Conservation (phyloP, 768 basidiomycete genomes). For the Mycena chlorophos region DNA sequence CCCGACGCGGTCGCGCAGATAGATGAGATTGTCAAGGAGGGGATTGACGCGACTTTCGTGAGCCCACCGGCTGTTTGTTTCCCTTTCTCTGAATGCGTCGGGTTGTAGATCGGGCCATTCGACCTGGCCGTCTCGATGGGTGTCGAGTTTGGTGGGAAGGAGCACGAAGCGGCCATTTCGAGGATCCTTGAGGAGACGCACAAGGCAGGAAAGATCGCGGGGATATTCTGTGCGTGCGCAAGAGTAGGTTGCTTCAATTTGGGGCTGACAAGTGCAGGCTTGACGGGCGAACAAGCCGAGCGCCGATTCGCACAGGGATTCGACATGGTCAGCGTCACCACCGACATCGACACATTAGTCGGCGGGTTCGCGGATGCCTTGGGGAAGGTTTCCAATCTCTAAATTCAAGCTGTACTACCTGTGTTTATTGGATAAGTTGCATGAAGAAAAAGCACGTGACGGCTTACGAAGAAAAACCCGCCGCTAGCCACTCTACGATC, state of each 20-base stretch:
- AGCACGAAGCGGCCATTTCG: conserved; percentile 24
- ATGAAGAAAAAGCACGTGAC: too few species aligned
- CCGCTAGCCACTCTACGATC: neutral
- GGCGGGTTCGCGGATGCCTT: conserved; percentile 23
- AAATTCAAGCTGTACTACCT: too few species aligned
- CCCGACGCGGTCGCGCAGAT: conserved; percentile 25
- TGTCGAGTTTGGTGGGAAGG: conserved; percentile 23
- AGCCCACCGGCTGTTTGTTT: neutral
- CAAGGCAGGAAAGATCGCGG: conserved; percentile 26
- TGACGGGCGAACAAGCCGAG: conserved; percentile 29
- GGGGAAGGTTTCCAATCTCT: conserved; percentile 12
- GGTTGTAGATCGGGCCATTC: conserved; percentile 29
- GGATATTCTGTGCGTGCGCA: conserved; percentile 25
- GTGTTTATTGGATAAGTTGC: too few species aligned
- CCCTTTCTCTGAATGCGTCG: neutral
- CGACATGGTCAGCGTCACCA: conserved; percentile 29
- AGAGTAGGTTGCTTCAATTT: neutral
- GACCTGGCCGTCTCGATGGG: conserved; percentile 29
- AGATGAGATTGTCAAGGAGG: conserved; percentile 26
- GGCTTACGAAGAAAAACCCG: neutral
- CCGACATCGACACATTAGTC: conserved; percentile 27
- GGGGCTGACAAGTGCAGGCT: conserved; percentile 8
- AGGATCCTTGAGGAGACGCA: conserved; percentile 24
- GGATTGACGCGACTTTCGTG: conserved; percentile 28
- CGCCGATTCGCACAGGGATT: conserved; percentile 29